Percentiles rank a stretch among this genome's conserved stretches.
Evolutionary conservation across 192 early-diverging fungal species (phyloP).

Genomic region (Podila epigama): DNA sequence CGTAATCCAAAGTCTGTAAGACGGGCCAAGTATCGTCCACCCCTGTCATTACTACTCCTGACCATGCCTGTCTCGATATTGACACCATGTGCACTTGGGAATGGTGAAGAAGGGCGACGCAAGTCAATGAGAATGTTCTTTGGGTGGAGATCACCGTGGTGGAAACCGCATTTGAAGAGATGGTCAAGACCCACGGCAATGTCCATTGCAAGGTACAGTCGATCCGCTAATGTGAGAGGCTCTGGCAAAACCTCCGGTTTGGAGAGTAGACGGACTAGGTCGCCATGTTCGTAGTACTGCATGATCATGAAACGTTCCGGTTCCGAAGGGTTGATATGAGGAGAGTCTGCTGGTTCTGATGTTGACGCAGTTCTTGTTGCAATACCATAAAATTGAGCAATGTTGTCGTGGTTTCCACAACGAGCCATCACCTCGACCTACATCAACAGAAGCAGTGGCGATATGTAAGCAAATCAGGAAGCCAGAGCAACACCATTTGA

Average conservation of each 20-base stretch:
- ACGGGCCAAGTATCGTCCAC: conserved; percentile 12
- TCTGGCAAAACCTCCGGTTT: background rate
- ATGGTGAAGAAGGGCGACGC: background rate
- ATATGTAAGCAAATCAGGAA: no score
- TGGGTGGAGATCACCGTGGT: conserved; percentile 31
- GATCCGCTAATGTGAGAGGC: background rate
- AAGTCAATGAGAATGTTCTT: conserved; percentile 24
- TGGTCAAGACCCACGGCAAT: conserved; percentile 20
- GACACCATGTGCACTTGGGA: no score
- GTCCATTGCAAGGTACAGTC: conserved; percentile 15
- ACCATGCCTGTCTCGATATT: no score
- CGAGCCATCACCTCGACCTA: conserved; percentile 31
- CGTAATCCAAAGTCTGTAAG: conserved; percentile 33
- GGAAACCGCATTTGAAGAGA: conserved; percentile 22
- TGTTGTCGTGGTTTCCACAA: conserved; percentile 28
- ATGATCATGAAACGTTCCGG: conserved; percentile 23
- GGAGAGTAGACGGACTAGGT: conserved; percentile 6
- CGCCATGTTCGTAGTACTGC: conserved; percentile 19
- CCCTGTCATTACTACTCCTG: background rate
- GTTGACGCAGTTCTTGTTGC: conserved; percentile 5
- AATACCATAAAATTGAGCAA: conserved; percentile 26
- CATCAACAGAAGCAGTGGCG: background rate
- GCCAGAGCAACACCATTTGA: no score
- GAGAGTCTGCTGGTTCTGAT: background rate
- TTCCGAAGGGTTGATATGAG: background rate